phyloP scores from a whole-genome alignment of 805 yeast genomes.

The Ogataea nakhonphanomensis region DNA sequence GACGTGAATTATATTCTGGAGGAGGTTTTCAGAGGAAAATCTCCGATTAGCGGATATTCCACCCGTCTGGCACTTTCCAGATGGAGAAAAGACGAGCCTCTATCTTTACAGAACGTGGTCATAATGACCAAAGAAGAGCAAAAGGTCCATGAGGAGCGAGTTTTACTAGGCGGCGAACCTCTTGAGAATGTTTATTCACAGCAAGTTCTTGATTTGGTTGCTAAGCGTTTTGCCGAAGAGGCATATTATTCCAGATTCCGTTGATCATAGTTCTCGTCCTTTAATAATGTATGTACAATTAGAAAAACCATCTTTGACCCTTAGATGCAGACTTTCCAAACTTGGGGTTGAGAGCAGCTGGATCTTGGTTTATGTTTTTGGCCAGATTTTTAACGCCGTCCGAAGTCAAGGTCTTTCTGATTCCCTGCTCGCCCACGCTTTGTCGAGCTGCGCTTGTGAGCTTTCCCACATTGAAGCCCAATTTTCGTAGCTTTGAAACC shows the following conservation, averaged over 20 bases:
- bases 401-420: constrained; percentile 24
- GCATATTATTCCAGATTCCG: constrained; percentile 60
- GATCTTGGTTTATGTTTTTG: constrained; percentile 23
- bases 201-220: constrained; percentile 55
- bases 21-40: constrained; percentile 90
- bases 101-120: constrained; percentile 75
- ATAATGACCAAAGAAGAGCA: constrained; percentile 89
- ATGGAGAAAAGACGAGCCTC: constrained; percentile 73
- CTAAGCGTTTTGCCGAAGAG: constrained; percentile 72
- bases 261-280: constrained; percentile 13
- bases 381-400: constrained; percentile 26
- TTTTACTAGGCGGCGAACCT: constrained; percentile 64
- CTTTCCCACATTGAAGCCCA: constrained; percentile 79
- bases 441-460: constrained; percentile 36
- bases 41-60: constrained; percentile 79
- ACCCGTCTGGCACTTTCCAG: constrained; percentile 76
- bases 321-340: constrained; percentile 53
- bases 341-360: constrained; percentile 42
- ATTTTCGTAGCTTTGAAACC: constrained; percentile 57
- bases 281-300: constrained; percentile 8
- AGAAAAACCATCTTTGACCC: constrained; percentile 61
- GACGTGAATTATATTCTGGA: constrained; percentile 85
- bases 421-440: constrained; percentile 26
- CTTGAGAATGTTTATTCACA: constrained; percentile 60
- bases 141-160: constrained; percentile 68